Conservation (phyloP, 2,329 filamentous ascomycete species). For the Nigrospora osmanthi region DNA sequence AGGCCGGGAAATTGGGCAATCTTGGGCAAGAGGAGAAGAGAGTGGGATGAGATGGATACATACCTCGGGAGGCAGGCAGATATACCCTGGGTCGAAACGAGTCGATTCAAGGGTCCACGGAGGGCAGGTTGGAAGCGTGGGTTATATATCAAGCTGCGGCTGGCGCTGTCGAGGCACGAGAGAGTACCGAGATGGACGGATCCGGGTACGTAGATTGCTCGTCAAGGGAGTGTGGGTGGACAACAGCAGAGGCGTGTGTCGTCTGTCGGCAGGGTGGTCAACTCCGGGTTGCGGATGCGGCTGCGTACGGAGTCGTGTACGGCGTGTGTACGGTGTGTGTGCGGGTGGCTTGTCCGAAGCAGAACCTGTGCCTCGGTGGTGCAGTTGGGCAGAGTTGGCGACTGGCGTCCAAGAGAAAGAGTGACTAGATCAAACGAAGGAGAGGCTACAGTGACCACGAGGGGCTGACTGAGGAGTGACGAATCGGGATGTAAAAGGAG, state of each 20-base stretch:
- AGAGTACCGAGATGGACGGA: background rate
- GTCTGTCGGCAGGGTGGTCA: background rate
- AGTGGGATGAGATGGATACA: background rate
- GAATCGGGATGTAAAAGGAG: background rate
- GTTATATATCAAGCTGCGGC: background rate
- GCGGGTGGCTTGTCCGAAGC: slow-evolving; percentile 1
- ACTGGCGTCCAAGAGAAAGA: slow-evolving; percentile 1
- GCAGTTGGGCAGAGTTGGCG: background rate
- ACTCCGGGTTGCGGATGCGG: background rate
- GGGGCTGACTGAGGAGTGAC: background rate
- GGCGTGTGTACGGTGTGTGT: background rate
- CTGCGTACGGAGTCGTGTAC: background rate
- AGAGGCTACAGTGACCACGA: background rate
- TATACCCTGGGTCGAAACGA: background rate
- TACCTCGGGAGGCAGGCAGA: background rate
- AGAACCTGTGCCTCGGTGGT: slow-evolving; percentile 1
- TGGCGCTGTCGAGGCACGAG: background rate
- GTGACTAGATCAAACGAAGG: background rate
- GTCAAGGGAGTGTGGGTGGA: slow-evolving; percentile 5
- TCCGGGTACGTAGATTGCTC: background rate
- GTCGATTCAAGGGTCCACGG: background rate
- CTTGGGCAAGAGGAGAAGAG: background rate
- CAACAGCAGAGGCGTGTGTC: slow-evolving; percentile 5
- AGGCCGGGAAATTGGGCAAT: background rate
- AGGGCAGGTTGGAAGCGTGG: background rate